A percentile compares a stretch with the other conserved stretches of the same genome.
These are phyloP conservation scores for Lagenidium giganteum DNA, from an alignment of 352 stramenopile species.

Conservation along the genomic window DNA sequence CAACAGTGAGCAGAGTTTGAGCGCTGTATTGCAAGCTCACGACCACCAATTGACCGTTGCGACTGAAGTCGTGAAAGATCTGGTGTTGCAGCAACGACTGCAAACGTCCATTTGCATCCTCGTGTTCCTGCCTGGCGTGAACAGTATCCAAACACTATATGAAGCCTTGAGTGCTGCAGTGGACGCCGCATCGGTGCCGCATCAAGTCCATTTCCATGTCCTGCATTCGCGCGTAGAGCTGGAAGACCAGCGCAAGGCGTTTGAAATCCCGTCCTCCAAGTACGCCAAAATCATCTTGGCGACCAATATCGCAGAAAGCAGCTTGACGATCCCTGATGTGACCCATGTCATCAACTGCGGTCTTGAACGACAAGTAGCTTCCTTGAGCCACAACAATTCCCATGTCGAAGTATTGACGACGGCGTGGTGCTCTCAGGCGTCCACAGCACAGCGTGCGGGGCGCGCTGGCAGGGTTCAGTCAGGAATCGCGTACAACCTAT, in stretches of 20 bases:
- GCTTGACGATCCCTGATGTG: constrained; percentile 94
- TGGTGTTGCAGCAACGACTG: constrained; percentile 63
- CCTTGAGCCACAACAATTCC: constrained; percentile 69
- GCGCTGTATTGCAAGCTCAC: no score
- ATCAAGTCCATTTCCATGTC: no score
- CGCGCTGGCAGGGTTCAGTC: constrained; percentile 91
- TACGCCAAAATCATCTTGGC: constrained; percentile 92
- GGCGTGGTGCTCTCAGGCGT: constrained; percentile 94
- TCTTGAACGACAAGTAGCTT: constrained; percentile 82
- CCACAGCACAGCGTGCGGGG: constrained; percentile 73
- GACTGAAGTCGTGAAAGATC: constrained; percentile 42
- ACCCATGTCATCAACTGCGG: constrained; percentile 85
- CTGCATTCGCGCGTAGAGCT: constrained; percentile 72
- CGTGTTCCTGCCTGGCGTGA: constrained; percentile 94
- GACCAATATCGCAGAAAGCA: constrained; percentile 97
- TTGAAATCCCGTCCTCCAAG: constrained; percentile 32
- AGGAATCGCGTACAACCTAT: constrained; percentile 90
- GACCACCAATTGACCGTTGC: constrained; percentile 58
- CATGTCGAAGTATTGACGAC: constrained; percentile 71
- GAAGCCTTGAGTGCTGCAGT: no score
- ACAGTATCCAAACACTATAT: constrained; percentile 91
- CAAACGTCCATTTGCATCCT: no score
- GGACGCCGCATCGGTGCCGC: no score
- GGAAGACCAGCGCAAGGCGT: constrained; percentile 71
- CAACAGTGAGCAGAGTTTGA: constrained; percentile 43